These are phyloP conservation scores for Pseudogymnoascus sp. DNA, from an alignment of 2,329 filamentous ascomycete species.

Conservation along the genomic window DNA sequence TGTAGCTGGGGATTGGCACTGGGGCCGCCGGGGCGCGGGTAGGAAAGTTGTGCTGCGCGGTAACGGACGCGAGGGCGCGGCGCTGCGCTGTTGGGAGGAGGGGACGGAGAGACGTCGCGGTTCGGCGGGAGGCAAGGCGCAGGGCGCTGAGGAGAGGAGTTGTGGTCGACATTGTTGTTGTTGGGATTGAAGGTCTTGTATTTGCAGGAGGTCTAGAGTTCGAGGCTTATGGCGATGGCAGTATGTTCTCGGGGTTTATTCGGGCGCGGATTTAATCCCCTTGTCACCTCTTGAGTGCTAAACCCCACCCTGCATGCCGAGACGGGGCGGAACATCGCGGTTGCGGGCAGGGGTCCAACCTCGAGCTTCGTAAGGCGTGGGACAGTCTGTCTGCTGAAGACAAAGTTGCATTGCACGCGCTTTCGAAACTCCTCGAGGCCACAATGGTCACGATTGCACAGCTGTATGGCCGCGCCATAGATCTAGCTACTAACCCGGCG, in stretches of 20 bases:
- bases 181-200: neutral
- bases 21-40: neutral
- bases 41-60: neutral
- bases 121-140: neutral
- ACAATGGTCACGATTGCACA: conserved; percentile 3
- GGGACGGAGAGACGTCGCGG: neutral
- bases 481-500: conserved; percentile 42
- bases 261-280: neutral
- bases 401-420: neutral
- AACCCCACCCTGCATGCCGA: conserved; percentile 4
- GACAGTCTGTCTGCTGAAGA: neutral
- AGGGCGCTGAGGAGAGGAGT: neutral
- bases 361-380: neutral
- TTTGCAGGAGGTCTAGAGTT: neutral
- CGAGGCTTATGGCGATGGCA: neutral
- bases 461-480: conserved; percentile 19
- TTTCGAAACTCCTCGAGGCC: neutral
- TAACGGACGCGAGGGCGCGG: neutral
- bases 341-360: conserved; percentile 4
- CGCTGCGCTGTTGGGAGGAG: neutral
- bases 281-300: neutral
- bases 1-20: neutral
- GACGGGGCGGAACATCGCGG: conserved; percentile 3
- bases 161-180: neutral
- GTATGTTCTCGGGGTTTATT: neutral